Conservation (phyloP, 2,329 filamentous ascomycete genomes). For the Aspergillus awamori region DNA sequence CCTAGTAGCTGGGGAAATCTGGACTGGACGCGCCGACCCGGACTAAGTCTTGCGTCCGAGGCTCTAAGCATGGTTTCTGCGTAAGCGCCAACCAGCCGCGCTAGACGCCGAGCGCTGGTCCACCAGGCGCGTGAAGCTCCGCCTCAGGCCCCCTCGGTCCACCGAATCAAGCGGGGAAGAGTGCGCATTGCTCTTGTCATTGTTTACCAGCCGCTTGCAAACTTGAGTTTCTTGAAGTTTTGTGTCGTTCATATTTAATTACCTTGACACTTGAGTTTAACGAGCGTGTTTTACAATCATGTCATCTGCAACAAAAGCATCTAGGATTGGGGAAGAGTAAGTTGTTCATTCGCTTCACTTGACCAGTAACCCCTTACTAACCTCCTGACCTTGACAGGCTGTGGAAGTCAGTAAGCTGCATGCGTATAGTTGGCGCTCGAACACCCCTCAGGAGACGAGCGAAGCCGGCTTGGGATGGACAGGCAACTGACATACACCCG, state of each 20-base stretch:
- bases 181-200: constrained; percentile 15
- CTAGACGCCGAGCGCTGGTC: constrained; percentile 25
- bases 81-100: constrained; percentile 26
- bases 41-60: background rate
- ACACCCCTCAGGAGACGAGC: background rate
- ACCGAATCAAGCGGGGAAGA: constrained; percentile 25
- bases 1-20: background rate
- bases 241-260: too few species aligned
- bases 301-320: constrained; percentile 66
- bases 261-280: background rate
- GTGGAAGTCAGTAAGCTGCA: constrained; percentile 75
- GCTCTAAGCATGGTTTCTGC: constrained; percentile 2
- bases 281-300: constrained; percentile 34
- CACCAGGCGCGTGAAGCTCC: constrained; percentile 23
- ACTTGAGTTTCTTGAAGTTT: background rate
- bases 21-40: background rate
- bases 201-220: background rate
- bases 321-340: constrained; percentile 75
- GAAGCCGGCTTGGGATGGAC: background rate
- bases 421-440: background rate
- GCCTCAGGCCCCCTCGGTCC: constrained; percentile 19
- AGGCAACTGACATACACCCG: constrained; percentile 19
- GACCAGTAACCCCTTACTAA: constrained; percentile 26
- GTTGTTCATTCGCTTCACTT: constrained; percentile 32
- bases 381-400: constrained; percentile 60